These are phyloP conservation scores for Colletotrichum sp. DNA, from an alignment of 2,329 filamentous ascomycete genomes.

Conservation along the genomic window DNA sequence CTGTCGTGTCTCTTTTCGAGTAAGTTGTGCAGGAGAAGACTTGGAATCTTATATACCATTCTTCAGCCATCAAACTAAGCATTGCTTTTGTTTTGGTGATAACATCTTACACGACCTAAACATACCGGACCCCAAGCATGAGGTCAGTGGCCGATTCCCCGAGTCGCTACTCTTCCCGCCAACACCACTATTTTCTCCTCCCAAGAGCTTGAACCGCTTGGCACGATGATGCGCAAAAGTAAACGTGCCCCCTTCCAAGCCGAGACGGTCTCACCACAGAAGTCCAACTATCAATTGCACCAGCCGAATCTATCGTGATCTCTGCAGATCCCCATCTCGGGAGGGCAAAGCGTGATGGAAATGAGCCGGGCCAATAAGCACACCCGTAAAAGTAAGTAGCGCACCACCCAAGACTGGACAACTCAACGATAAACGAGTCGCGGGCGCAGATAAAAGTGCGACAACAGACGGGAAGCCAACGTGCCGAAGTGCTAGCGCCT, in stretches of 20 bases:
- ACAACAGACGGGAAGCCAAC: neutral
- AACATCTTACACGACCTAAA: neutral
- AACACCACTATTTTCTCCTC: neutral
- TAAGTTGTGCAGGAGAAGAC: too few relatives aligned
- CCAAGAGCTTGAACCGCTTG: neutral
- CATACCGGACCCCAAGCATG: neutral
- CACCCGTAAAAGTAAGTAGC: neutral
- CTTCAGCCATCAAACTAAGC: neutral
- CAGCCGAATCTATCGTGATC: neutral
- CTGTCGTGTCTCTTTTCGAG: neutral
- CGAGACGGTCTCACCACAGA: neutral
- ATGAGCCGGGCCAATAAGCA: neutral
- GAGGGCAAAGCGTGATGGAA: neutral
- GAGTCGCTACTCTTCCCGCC: neutral
- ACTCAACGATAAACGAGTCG: neutral
- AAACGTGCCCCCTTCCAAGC: neutral
- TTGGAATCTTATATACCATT: neutral
- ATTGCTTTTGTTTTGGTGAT: neutral
- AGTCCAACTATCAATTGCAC: neutral
- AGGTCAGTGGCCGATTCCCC: neutral
- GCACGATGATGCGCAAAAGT: neutral
- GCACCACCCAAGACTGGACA: neutral
- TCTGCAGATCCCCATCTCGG: neutral
- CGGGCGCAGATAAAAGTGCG: neutral
- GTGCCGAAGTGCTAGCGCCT: neutral